A percentile compares a stretch with the other conserved stretches of the same genome.
These are phyloP conservation scores for Chrysoporthe austroafricana DNA, from an alignment of 2,329 filamentous ascomycete genomes.

Conservation along the genomic window DNA sequence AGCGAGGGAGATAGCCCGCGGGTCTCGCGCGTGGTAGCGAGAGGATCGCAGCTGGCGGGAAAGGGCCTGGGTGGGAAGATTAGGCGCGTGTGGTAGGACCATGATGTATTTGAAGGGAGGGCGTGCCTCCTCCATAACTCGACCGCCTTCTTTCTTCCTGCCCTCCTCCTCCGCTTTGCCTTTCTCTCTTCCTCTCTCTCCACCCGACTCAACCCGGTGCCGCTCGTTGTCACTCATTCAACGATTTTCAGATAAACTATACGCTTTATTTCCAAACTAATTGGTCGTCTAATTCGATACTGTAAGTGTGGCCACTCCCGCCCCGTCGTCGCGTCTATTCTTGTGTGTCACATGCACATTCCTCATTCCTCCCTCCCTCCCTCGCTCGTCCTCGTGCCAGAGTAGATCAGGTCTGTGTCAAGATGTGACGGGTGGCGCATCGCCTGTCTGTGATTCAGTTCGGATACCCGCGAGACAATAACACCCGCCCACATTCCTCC, in stretches of 20 bases:
- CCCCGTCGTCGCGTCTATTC: constrained; percentile 6
- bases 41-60: not conserved
- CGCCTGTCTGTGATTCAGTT: not conserved
- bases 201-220: constrained; percentile 8
- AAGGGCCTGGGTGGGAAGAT: not conserved
- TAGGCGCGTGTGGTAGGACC: not conserved
- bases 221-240: constrained; percentile 25
- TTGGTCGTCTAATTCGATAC: constrained; percentile 4
- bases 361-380: not conserved
- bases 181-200: not conserved
- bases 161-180: not conserved
- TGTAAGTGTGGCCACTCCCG: constrained; percentile 17
- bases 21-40: not conserved
- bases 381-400: not conserved
- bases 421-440: constrained; percentile 6
- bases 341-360: constrained; percentile 10
- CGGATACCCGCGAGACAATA: constrained; percentile 1
- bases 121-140: constrained; percentile 4
- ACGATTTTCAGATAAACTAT: not conserved
- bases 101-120: constrained; percentile 23
- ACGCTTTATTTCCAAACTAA: constrained; percentile 1
- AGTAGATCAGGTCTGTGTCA: not conserved
- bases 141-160: not conserved
- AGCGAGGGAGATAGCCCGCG: not conserved
- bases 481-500: not conserved